Evolutionary conservation across 306 rosid genomes (phyloP), one percentile per base, ranked within the genome.

Genomic region (Medicago truncatula): DNA sequence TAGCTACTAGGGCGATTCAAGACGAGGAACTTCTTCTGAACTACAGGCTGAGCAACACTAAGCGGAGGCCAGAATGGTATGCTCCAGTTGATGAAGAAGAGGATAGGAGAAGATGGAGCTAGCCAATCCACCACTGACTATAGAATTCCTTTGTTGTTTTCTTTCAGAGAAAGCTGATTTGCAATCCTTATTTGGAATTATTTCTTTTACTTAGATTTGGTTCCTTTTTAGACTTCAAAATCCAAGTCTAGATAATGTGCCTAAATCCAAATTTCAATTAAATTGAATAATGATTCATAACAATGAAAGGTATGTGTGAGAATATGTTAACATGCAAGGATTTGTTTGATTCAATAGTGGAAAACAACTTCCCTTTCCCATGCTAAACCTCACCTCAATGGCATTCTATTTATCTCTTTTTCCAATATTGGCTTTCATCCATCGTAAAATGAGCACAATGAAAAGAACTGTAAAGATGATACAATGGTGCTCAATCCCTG

Each of bases 41-140:
- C 80, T 95, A 95, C 81, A 85, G 97, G 81, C 77, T 92, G 82
- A 95, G 97, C 90, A 95, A 90, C 89, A 58, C 89, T 6, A 91
- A 88, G 69, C 86, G 85, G 70, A 80, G 91, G 64, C 97, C 97
- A 0, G 88, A 81, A 44, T 95, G 98, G 97, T 92, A 90, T 73
- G 63, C 78, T 74, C 90, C 97, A 0, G 98, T 95, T 28, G 92
- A 95, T 64, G 96, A 92, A 82, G 98, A 92, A 81, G 98, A 92
- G 83, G 98, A 95, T 67, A 70, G 78, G 79, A 92, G 96, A 85
- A 92, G 98, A 86, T 94, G 97, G 94, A 83, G 97, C 83, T 89
- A 83, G 78, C n/a, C 76, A 69, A 52, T 56, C 52, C 43, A 56
- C 43, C 49, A 25, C 11, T 43, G n/a, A 67, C 57, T 34, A 9